Conservation (phyloP, 371 early-diverging fungal species). For the Globomyces sp. region DNA sequence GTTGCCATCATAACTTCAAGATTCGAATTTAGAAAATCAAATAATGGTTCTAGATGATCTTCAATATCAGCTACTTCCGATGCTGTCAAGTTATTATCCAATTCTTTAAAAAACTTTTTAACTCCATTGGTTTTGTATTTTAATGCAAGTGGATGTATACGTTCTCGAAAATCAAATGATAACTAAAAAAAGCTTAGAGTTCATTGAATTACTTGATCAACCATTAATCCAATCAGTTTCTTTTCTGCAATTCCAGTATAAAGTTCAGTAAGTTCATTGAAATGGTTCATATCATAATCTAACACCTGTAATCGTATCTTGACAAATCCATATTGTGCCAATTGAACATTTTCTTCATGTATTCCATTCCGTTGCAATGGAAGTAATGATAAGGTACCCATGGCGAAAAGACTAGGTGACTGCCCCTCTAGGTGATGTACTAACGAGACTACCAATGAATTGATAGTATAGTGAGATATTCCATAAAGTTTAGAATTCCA, state of each 20-base stretch:
- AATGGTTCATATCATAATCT: background rate
- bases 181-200: conserved; percentile 21
- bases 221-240: conserved; percentile 19
- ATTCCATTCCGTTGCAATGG: background rate
- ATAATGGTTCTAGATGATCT: conserved; percentile 30
- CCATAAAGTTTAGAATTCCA: conserved; percentile 19
- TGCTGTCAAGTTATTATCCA: conserved; percentile 22
- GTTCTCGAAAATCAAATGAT: conserved; percentile 34
- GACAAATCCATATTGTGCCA: background rate
- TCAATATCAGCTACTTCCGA: conserved; percentile 22
- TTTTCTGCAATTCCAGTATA: conserved; percentile 14
- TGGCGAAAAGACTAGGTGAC: conserved; percentile 1
- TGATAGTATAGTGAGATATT: background rate
- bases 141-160: conserved; percentile 32
- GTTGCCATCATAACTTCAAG: conserved; percentile 35
- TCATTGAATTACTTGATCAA: conserved; percentile 26
- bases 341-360: background rate
- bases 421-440: conserved; percentile 17
- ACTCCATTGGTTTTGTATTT: conserved; percentile 32
- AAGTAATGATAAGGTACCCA: background rate
- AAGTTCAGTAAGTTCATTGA: conserved; percentile 18
- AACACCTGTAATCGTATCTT: conserved; percentile 1
- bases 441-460: conserved; percentile 14
- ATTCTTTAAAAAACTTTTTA: conserved; percentile 23
- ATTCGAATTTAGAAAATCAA: conserved; percentile 40